Evolutionary conservation across 2,329 filamentous ascomycete species (phyloP), one percentile per base, ranked within the genome.

Genomic region (Reticulascus tulasneorum): DNA sequence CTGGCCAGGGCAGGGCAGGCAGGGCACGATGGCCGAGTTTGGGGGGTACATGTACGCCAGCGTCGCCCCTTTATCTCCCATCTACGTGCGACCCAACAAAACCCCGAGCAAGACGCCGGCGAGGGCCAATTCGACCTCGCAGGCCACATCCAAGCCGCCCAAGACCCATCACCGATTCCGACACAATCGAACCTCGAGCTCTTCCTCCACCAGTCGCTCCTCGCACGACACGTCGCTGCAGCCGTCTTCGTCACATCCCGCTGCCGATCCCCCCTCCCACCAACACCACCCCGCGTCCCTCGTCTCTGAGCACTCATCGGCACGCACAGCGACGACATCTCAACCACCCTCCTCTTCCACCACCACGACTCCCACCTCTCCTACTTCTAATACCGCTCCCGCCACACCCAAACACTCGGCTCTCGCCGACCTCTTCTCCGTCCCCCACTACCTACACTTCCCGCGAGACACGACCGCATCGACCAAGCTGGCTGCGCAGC

Each of bases 101-200:
- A 23, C 30, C n/a, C 26, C 31, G 21, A 18, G 31, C 27, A 39
- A 34, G 29, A 19, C 35, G 35, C 34, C 36, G 31, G 29, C 36
- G 20, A 35, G 25, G 10, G 30, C 37, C 20, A 21, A 25, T 9
- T 22, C 19, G 12, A 29, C 37, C n/a, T 17, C 34, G 8, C 29
- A 13, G 31, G 21, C 18, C 21, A 29, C 20, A 28, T 25, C 20
- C 22, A 34, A 23, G 16, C 29, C 16, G 24, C 32, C 10, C 31
- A 35, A 7, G 27, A 29, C 16, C 27, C 21, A 10, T 28, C 37
- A n/a, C 39, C 35, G 39, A n/a, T 30, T 48, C 29, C 52, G 51
- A 16, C 56, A 58, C 42, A 47, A 50, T 19, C 42, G 55, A 23
- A 56, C 54, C 6, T 58, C 55, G 33, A 60, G 54, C 42, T 50